Percentiles rank a stretch among this genome's conserved stretches.
Conservation (phyloP, 1,284 basidiomycete species). For the Ustilago loliicola region DNA sequence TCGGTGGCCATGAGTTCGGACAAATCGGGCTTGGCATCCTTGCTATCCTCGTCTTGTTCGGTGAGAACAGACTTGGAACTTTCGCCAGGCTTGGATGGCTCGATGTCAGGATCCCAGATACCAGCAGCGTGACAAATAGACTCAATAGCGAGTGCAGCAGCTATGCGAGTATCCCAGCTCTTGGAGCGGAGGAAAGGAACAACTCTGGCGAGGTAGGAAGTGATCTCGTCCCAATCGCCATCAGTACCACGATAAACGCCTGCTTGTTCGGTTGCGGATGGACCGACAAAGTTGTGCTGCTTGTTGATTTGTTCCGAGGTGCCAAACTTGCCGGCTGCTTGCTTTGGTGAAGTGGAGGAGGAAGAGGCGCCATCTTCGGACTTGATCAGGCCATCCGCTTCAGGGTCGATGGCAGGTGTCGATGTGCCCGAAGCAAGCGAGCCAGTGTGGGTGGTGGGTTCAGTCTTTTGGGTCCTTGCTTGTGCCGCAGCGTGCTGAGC, state of each 20-base stretch:
- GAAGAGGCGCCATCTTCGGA: conserved; percentile 24
- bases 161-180: conserved; percentile 85
- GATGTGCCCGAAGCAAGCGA: conserved; percentile 38
- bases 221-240: conserved; percentile 78
- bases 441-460: conserved; percentile 2
- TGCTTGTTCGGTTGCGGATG: conserved; percentile 27
- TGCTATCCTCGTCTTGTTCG: conserved; percentile 23
- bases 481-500: conserved; percentile 37
- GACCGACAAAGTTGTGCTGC: conserved; percentile 44
- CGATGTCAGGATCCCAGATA: conserved; percentile 75
- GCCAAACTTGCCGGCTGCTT: conserved; percentile 35
- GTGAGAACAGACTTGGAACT: conserved; percentile 38
- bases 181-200: conserved; percentile 88
- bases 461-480: conserved; percentile 22
- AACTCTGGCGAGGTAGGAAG: conserved; percentile 75
- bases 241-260: conserved; percentile 73
- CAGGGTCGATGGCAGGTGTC: conserved; percentile 35
- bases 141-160: conserved; percentile 85
- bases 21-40: conserved; percentile 36
- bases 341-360: conserved; percentile 12
- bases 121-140: conserved; percentile 87
- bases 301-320: conserved; percentile 46
- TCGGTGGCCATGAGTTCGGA: conserved; percentile 31
- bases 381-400: conserved; percentile 46
- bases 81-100: conserved; percentile 42